Evolutionary conservation across 2,329 filamentous ascomycete species (phyloP).

Genomic region (Colletotrichum scovillei): DNA sequence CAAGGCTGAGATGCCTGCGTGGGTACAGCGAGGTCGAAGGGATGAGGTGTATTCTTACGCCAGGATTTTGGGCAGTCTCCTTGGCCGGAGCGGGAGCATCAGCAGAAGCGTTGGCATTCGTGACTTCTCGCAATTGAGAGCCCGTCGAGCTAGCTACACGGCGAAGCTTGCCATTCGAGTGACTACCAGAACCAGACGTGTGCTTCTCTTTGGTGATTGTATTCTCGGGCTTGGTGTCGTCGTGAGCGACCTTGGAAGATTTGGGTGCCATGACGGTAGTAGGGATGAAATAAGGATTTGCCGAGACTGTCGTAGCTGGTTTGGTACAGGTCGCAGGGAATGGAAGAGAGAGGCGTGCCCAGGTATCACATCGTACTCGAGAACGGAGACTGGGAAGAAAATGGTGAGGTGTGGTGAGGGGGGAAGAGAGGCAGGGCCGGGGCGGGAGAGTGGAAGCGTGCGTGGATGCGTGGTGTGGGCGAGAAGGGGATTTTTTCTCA

Average conservation of each 20-base stretch:
- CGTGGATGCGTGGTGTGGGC: not conserved
- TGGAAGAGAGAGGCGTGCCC: slow-evolving; percentile 53
- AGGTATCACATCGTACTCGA: slow-evolving; percentile 31
- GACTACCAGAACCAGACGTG: slow-evolving; percentile 45
- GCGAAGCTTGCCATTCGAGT: slow-evolving; percentile 65
- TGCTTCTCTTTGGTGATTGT: slow-evolving; percentile 58
- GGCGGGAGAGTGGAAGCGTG: not conserved
- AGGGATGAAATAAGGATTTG: not conserved
- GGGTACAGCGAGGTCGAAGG: not conserved
- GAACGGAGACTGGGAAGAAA: not conserved
- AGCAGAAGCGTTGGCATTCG: slow-evolving; percentile 43
- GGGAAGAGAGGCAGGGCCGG: not conserved
- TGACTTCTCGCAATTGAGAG: slow-evolving; percentile 37
- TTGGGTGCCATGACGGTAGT: slow-evolving; percentile 57
- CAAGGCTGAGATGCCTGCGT: slow-evolving; percentile 5
- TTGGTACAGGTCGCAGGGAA: slow-evolving; percentile 57
- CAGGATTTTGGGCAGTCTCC: slow-evolving; percentile 26
- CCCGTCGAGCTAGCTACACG: slow-evolving; percentile 65
- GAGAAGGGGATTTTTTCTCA: slow-evolving; percentile 29
- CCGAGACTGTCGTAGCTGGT: slow-evolving; percentile 10
- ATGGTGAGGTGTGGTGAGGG: not conserved
- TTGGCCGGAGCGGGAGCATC: slow-evolving; percentile 38
- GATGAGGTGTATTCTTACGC: slow-evolving; percentile 26
- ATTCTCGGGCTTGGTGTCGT: slow-evolving; percentile 58
- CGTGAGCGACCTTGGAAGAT: slow-evolving; percentile 53